Evolutionary conservation across 2,329 filamentous ascomycete genomes (phyloP).

Genomic region (Penicillium crustosum): DNA sequence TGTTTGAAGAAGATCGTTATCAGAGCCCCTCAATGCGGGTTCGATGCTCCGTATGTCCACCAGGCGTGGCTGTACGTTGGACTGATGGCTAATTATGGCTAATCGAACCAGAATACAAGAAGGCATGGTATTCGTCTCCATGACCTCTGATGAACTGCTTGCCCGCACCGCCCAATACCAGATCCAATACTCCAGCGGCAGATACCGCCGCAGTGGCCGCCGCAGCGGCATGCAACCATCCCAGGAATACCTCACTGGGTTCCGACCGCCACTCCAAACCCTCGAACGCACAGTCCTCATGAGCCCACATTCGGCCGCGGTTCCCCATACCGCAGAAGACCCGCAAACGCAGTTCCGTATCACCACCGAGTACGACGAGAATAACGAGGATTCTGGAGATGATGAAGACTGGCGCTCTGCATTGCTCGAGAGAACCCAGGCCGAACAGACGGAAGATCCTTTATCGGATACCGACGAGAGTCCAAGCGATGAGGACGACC

Average conservation of each 20-base stretch:
- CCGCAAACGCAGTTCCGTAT: conserved; percentile 35
- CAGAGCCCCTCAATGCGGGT: conserved; percentile 76
- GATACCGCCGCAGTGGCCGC: conserved; percentile 30
- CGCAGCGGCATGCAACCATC: conserved; percentile 37
- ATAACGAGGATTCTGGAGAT: conserved; percentile 32
- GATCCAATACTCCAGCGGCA: conserved; percentile 59
- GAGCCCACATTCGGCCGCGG: conserved; percentile 25
- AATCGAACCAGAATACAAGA: conserved; percentile 67
- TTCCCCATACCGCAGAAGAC: conserved; percentile 25
- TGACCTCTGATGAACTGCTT: conserved; percentile 76
- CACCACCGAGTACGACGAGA: conserved; percentile 40
- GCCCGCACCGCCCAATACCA: conserved; percentile 72
- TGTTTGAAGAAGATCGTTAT: conserved; percentile 83
- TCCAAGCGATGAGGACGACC: conserved; percentile 29
- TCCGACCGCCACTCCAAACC: conserved; percentile 38
- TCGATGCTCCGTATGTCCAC: conserved; percentile 76
- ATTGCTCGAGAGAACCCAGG: conserved; percentile 33
- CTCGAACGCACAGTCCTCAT: conserved; percentile 31
- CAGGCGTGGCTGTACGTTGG: conserved; percentile 3
- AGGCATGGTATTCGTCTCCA: conserved; percentile 88
- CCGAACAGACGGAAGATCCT: conserved; percentile 26
- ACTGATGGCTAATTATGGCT: conserved; percentile 32
- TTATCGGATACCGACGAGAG: conserved; percentile 36
- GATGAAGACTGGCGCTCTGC: conserved; percentile 25
- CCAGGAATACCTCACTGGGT: conserved; percentile 42